phyloP scores from a whole-genome alignment of 2,329 filamentous ascomycete genomes.

The Sporothrix brasiliensis region DNA sequence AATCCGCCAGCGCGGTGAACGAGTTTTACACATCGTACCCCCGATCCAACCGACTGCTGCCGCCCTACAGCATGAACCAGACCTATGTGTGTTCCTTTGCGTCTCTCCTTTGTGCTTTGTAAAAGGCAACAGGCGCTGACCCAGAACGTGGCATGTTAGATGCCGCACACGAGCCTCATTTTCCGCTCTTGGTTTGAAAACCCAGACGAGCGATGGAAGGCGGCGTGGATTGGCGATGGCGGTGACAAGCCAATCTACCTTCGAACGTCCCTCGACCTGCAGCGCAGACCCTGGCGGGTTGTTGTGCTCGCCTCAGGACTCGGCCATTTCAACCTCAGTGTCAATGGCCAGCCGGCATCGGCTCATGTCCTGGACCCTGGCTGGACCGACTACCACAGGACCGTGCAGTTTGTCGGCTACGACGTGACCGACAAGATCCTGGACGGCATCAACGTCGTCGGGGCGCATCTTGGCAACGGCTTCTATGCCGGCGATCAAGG shows the following conservation, averaged over 20 bases:
- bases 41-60: background rate
- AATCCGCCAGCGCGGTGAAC: background rate
- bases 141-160: background rate
- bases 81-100: background rate
- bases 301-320: background rate
- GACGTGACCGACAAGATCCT: background rate
- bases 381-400: background rate
- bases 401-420: background rate
- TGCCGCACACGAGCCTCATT: background rate
- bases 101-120: too few species aligned
- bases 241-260: background rate
- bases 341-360: background rate
- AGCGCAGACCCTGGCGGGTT: background rate
- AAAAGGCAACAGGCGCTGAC: too few species aligned
- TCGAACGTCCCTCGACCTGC: background rate
- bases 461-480: background rate
- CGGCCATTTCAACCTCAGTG: background rate
- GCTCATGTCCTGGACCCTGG: background rate
- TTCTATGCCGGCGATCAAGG: background rate
- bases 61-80: slow-evolving; percentile 2
- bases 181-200: background rate
- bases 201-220: background rate
- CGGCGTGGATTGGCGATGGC: background rate
- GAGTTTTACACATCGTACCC: slow-evolving; percentile 4
- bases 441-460: background rate